Base-by-base conservation (phyloP, 352 stramenopile species). In the Chrysophaeum taylorii region DNA sequence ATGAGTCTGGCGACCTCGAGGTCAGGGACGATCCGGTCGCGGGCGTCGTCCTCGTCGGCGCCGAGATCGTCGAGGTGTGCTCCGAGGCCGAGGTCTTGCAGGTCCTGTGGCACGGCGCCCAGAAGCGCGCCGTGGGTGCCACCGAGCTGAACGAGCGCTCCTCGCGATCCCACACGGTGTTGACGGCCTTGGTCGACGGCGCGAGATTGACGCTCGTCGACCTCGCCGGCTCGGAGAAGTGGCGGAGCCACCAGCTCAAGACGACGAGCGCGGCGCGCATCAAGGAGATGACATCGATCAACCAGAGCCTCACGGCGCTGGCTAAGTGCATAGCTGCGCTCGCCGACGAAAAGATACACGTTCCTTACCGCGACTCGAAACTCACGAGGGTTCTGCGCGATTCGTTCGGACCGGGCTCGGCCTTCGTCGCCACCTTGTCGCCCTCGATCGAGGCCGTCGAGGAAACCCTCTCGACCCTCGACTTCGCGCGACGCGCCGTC, bases 401-500 rank as follows among this genome's bases (percentile, higher is more conserved):
- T 31, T 41, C 60, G 21, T 31, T 74, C 23, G 70, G 70, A 36
- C 39, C 39, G 35, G 45, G 48, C 29, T 67, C 93, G n/a, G 87
- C 98, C 45, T 90, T 98, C 72, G 97, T 91, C 62, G 97, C 92
- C 69, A 87, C 92, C 18, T 95, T 63, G 12, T 63, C 93, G 2
- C 90, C 92, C 23, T 96, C 89, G 0, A 87, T 95, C 50, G 82
- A 92, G 18, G 97, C 93, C 71, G 78, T 96, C 31, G 84, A 93
- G 31, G 92, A 97, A 77, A 96, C 91, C 31, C 82, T 92, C 73
- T 94, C 88, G 62, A 98, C 94, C 64, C 84, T 98, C 61, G 92
- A 96, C 82, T 98, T 98, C 82, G 94, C 92, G 1, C 90, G 84
- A 29, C 82, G 92, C 29, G 92, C 92, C 2, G 94, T 94, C 66